These are phyloP conservation scores for Claviceps capensis DNA, from an alignment of 2,329 filamentous ascomycete species.

Conservation along the genomic window DNA sequence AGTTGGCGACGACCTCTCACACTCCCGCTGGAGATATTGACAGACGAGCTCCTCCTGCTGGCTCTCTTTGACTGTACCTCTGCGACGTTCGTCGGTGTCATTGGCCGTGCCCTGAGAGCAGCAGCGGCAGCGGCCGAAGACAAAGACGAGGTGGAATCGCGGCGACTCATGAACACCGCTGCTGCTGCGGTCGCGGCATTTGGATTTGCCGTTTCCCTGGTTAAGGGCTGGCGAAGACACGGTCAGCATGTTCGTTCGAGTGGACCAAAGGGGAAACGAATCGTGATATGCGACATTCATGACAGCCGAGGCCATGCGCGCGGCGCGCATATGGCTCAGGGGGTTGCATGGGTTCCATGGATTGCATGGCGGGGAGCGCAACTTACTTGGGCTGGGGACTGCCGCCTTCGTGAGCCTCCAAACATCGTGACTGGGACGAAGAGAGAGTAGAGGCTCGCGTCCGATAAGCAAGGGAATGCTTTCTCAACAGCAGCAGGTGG, in stretches of 20 bases:
- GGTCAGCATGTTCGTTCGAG: background rate
- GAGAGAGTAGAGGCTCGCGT: background rate
- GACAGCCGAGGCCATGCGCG: background rate
- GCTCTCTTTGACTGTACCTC: conserved; percentile 83
- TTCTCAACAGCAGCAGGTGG: conserved; percentile 8
- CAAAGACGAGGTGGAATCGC: conserved; percentile 50
- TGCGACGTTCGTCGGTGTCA: conserved; percentile 65
- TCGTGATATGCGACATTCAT: background rate
- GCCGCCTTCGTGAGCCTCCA: conserved; percentile 34
- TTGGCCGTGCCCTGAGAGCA: conserved; percentile 65
- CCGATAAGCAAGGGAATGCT: conserved; percentile 2
- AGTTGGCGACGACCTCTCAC: conserved; percentile 30
- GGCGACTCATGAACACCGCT: conserved; percentile 59
- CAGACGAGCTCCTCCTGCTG: conserved; percentile 55
- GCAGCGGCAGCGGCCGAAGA: conserved; percentile 80
- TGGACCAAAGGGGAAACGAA: too few species aligned
- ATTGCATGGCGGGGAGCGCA: background rate
- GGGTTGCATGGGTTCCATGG: background rate
- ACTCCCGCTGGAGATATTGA: conserved; percentile 49
- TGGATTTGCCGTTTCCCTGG: conserved; percentile 49
- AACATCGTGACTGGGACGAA: conserved; percentile 27
- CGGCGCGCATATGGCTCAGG: background rate
- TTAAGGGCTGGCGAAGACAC: conserved; percentile 38
- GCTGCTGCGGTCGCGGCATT: conserved; percentile 69
- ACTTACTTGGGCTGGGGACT: conserved; percentile 35